These are phyloP conservation scores for Sporothrix humicola DNA, from an alignment of 2,329 filamentous ascomycete genomes.

Conservation along the genomic window DNA sequence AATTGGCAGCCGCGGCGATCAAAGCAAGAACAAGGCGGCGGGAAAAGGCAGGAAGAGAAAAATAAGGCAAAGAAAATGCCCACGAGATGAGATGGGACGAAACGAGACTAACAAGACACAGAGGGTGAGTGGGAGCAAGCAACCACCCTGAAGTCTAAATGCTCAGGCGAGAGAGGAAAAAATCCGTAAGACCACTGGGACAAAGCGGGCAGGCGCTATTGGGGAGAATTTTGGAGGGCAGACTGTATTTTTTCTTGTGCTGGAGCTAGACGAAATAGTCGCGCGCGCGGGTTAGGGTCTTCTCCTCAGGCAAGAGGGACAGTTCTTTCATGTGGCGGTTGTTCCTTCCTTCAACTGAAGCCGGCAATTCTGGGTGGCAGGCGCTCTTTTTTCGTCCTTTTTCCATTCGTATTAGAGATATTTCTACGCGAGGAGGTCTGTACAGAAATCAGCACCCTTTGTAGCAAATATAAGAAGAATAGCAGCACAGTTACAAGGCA, in stretches of 20 bases:
- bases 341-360: background rate
- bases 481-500: background rate
- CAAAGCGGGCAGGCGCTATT: conserved; percentile 13
- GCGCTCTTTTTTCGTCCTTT: conserved; percentile 3
- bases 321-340: background rate
- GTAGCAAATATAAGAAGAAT: background rate
- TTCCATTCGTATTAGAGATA: background rate
- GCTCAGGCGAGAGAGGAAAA: background rate
- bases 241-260: conserved; percentile 32
- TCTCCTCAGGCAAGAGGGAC: conserved; percentile 9
- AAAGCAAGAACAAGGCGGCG: conserved; percentile 23
- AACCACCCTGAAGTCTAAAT: conserved; percentile 14
- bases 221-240: background rate
- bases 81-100: conserved; percentile 28
- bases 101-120: conserved; percentile 25
- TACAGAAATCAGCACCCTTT: background rate
- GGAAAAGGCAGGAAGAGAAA: conserved; percentile 33
- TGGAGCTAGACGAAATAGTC: conserved; percentile 33
- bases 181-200: background rate
- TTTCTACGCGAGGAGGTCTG: background rate
- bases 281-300: conserved; percentile 31
- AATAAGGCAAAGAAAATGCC: conserved; percentile 30
- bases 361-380: background rate
- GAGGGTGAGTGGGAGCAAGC: conserved; percentile 15
- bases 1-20: conserved; percentile 4